phyloP scores from a whole-genome alignment of 768 basidiomycete species.

The Hemileccinum impolitum region DNA sequence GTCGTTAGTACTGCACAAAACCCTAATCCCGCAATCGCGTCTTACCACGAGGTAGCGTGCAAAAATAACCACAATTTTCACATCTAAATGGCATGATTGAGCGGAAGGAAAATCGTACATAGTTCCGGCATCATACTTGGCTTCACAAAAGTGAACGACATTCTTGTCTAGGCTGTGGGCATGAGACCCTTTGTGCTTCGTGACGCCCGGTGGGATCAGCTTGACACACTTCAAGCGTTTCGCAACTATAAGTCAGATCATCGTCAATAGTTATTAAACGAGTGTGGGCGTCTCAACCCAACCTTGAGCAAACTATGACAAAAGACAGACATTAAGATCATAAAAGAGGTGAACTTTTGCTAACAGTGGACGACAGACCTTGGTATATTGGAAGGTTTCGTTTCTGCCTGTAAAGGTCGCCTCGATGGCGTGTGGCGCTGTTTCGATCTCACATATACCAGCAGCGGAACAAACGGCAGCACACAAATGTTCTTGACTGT shows the following conservation, averaged over 20 bases:
- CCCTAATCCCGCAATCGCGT: neutral
- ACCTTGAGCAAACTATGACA: conserved; percentile 55
- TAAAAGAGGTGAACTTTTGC: neutral
- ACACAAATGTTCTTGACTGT: conserved; percentile 53
- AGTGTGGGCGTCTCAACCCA: neutral
- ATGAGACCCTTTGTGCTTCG: conserved; percentile 45
- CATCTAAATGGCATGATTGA: conserved; percentile 39
- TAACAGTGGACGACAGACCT: conserved; percentile 37
- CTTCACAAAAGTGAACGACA: conserved; percentile 55
- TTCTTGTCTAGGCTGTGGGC: conserved; percentile 42
- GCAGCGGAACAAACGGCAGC: conserved; percentile 36
- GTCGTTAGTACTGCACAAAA: neutral
- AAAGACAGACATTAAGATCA: neutral
- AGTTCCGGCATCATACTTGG: conserved; percentile 29
- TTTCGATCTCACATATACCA: conserved; percentile 60
- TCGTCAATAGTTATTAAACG: neutral
- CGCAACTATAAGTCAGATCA: conserved; percentile 34
- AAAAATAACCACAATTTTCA: conserved; percentile 54
- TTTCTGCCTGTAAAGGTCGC: conserved; percentile 59
- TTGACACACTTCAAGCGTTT: conserved; percentile 51
- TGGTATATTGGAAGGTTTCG: conserved; percentile 59
- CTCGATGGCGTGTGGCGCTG: conserved; percentile 54
- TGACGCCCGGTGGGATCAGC: conserved; percentile 41
- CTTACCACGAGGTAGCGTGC: conserved; percentile 53
- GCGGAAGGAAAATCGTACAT: neutral